Evolutionary conservation across 805 yeast genomes (phyloP), one percentile per base, ranked within the genome.

Genomic region (Candida tammaniensis): DNA sequence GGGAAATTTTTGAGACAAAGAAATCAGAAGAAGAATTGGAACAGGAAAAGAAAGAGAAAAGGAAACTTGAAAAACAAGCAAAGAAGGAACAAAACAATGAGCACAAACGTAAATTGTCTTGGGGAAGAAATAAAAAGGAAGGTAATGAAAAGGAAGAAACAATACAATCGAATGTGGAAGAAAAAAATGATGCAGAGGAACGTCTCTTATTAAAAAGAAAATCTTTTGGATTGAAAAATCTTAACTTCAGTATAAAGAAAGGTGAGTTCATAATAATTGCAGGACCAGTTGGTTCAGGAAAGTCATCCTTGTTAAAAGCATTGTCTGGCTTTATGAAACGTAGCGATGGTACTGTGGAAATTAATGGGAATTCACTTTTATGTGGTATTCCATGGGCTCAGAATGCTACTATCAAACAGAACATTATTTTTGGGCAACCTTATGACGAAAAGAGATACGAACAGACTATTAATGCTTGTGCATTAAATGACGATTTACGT

Each of bases 331-430:
- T 52, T 36, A 64, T 64, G 70, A 51, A 49, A 23, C 47, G 56
- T 17, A 46, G 52, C 4, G 16, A 34, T 3, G 70, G 70, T 10
- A 7, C 42, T 2, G 47, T 61, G 3, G 42, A 40, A 27, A 54
- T 57, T 9, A 47, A 54, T 39, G 64, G 63, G 5, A 46, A 56
- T 1, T 27, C 49, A 18, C 27, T 57, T 21, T 35, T 54, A 8
- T 56, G 64, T 45, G 61, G 58, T 7, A 42, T 47, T 13, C 63
- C 64, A 6, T 60, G 66, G 66, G 54, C 58, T 24, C 64, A 59
- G 39, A 60, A 60, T 43, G 48, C 56, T 5, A 58, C 64, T 5
- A 53, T 60, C 11, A 49, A 47, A 35, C 57, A 56, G 10, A 60
- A 60, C 34, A 57, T 59, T 20, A 13, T 51, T 5, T 60, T 60